phyloP scores from a whole-genome alignment of 73 alveolate species.

The Paramecium caudatum region DNA sequence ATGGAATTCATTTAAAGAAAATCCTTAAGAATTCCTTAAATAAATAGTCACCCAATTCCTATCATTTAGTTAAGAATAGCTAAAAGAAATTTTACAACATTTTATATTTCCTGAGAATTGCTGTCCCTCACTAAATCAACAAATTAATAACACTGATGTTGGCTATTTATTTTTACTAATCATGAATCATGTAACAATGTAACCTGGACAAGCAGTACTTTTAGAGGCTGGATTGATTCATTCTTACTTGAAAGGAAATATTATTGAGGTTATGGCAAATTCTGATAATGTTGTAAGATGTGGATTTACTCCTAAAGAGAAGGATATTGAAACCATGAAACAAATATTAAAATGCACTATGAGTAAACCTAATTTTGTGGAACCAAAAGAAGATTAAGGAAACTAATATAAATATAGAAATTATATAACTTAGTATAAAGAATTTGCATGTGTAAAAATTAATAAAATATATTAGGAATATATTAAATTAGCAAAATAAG shows the following conservation, averaged over 20 bases:
- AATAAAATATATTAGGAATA: not conserved
- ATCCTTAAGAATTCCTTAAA: constrained; percentile 2
- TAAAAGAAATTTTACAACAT: not conserved
- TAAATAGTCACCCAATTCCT: not conserved
- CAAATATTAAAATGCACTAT: constrained; percentile 70
- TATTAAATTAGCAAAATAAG: not conserved
- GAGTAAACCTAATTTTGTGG: not conserved
- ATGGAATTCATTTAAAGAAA: constrained; percentile 71
- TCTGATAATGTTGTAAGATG: constrained; percentile 99
- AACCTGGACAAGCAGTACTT: constrained; percentile 95
- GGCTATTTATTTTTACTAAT: constrained; percentile 95
- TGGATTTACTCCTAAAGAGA: constrained; percentile 97
- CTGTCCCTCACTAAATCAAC: not conserved
- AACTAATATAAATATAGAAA: not conserved
- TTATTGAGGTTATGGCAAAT: constrained; percentile 98
- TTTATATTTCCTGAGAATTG: constrained; percentile 1
- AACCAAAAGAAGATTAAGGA: not conserved
- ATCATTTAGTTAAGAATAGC: not conserved
- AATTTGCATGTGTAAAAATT: constrained; percentile 38
- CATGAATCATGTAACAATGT: constrained; percentile 90
- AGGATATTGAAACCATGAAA: constrained; percentile 88
- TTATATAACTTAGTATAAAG: constrained; percentile 5
- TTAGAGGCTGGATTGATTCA: constrained; percentile 98
- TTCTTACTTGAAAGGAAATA: constrained; percentile 97
- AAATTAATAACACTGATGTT: constrained; percentile 81